These are phyloP conservation scores for Amanita polypyramis DNA, from an alignment of 768 basidiomycete species.

Conservation along the genomic window DNA sequence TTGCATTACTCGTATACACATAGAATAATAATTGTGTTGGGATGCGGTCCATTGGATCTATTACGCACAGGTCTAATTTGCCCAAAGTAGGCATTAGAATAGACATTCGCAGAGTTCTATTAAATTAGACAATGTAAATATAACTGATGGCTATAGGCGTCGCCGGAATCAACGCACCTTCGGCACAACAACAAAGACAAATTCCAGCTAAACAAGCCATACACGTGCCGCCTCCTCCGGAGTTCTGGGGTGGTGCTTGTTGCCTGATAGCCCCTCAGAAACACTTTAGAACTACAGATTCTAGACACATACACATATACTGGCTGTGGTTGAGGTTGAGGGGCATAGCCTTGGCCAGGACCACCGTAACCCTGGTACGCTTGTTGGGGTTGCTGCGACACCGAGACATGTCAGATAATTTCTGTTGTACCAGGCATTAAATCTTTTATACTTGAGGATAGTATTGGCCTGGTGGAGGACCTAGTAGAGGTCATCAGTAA, in stretches of 20 bases:
- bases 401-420: constrained; percentile 20
- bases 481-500: constrained; percentile 17
- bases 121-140: not conserved
- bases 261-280: constrained; percentile 20
- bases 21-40: not conserved
- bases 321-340: constrained; percentile 53
- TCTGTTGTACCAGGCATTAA: not conserved
- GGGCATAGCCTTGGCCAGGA: constrained; percentile 40
- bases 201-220: constrained; percentile 58
- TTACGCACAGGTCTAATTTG: not conserved
- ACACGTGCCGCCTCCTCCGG: constrained; percentile 23
- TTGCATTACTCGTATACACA: not conserved
- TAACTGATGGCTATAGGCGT: not conserved
- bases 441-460: constrained; percentile 39
- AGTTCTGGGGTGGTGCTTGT: constrained; percentile 38
- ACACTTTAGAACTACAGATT: not conserved
- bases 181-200: constrained; percentile 63
- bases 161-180: constrained; percentile 36
- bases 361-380: constrained; percentile 45
- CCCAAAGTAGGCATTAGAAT: constrained; percentile 25
- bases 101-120: constrained; percentile 71
- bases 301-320: constrained; percentile 57
- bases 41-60: not conserved
- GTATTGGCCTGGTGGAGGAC: constrained; percentile 53
- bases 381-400: constrained; percentile 54